phyloP scores from a whole-genome alignment of 257 asterid species.

The Dorcoceras hygrometricum region DNA sequence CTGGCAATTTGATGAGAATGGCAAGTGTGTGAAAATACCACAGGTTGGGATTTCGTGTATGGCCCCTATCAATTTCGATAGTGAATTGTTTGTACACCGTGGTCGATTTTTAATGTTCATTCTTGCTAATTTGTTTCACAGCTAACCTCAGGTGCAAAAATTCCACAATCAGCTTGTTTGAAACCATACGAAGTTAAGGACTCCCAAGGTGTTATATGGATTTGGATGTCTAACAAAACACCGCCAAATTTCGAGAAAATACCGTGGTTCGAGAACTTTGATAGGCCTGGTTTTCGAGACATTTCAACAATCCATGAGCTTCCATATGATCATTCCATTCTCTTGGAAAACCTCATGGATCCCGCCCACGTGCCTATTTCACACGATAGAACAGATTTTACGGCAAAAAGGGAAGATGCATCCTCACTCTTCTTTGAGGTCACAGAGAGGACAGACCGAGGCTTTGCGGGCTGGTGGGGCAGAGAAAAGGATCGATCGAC shows the following conservation, averaged over 20 bases:
- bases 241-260: conserved; percentile 61
- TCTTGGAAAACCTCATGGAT: conserved; percentile 94
- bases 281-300: conserved; percentile 64
- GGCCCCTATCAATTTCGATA: not conserved
- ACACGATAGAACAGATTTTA: conserved; percentile 82
- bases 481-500: conserved; percentile 48
- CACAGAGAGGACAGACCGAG: conserved; percentile 68
- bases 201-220: conserved; percentile 94
- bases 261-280: conserved; percentile 81
- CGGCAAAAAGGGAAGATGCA: conserved; percentile 89
- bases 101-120: not conserved
- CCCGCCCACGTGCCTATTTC: conserved; percentile 97
- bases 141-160: conserved; percentile 71
- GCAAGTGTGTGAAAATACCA: conserved; percentile 88
- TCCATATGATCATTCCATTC: conserved; percentile 95
- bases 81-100: not conserved
- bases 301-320: conserved; percentile 82
- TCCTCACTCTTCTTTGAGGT: conserved; percentile 66
- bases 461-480: conserved; percentile 94
- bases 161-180: conserved; percentile 83
- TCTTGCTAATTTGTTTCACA: conserved; percentile 27
- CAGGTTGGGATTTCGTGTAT: conserved; percentile 53
- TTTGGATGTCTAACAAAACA: conserved; percentile 84
- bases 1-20: conserved; percentile 89
- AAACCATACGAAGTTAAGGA: conserved; percentile 63